These are phyloP conservation scores for Fusarium globosum DNA, from an alignment of 2,329 filamentous ascomycete species.

Conservation along the genomic window DNA sequence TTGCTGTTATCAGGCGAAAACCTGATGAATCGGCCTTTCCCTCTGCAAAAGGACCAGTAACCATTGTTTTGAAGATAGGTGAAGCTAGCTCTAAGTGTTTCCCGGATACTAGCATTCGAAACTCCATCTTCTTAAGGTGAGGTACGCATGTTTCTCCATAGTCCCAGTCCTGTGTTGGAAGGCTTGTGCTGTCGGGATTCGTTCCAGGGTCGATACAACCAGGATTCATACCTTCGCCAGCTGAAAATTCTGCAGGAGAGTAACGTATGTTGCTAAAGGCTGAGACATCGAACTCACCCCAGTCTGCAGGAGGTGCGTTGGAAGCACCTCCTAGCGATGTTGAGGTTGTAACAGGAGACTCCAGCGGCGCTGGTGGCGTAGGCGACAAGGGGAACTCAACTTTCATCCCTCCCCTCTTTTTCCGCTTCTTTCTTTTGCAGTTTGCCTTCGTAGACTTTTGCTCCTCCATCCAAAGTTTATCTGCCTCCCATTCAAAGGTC, in stretches of 20 bases:
- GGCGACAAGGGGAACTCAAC: accelerated
- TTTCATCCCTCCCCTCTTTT: accelerated
- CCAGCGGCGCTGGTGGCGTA: accelerated
- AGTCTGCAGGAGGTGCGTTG: accelerated
- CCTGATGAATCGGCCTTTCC: accelerated
- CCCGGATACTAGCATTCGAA: conserved; percentile 1
- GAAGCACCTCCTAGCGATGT: accelerated
- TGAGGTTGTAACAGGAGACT: accelerated
- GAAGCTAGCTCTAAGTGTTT: conserved; percentile 12
- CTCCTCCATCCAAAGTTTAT: not conserved
- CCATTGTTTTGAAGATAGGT: conserved; percentile 2
- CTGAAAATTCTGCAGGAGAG: accelerated
- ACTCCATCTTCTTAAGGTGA: accelerated
- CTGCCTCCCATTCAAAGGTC: not conserved
- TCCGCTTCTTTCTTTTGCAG: too few relatives aligned
- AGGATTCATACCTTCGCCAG: accelerated
- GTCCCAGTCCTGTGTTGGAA: accelerated
- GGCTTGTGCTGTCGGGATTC: accelerated
- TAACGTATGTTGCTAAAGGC: accelerated
- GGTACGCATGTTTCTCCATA: not conserved
- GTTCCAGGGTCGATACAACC: accelerated
- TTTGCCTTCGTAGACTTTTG: too few relatives aligned
- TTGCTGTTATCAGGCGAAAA: not conserved
- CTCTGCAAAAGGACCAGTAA: not conserved
- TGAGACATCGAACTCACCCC: accelerated